A percentile compares a stretch with the other conserved stretches of the same genome.
These are phyloP conservation scores for Nemania diffusa DNA, from an alignment of 2,329 filamentous ascomycete species.

Conservation along the genomic window DNA sequence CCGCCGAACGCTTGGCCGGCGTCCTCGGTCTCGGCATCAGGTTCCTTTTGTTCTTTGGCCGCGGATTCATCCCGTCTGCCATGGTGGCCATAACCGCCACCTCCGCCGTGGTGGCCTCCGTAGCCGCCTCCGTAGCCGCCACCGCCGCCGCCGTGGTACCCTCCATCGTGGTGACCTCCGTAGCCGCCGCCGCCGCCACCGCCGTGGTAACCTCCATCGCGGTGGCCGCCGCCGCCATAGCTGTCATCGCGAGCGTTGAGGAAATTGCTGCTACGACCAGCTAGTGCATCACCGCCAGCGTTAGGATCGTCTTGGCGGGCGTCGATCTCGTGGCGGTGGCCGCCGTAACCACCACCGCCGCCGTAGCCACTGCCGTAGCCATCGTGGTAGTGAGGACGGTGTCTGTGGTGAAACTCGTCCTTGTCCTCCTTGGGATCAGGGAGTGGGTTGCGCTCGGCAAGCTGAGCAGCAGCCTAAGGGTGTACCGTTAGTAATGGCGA, in stretches of 20 bases:
- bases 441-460: slow-evolving; percentile 18
- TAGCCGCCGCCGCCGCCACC: background rate
- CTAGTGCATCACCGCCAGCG: background rate
- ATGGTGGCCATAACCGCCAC: too few species aligned
- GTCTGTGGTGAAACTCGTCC: background rate
- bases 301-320: background rate
- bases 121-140: too few species aligned
- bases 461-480: slow-evolving; percentile 7
- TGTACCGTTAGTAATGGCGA: slow-evolving; percentile 2
- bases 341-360: background rate
- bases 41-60: too few species aligned
- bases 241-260: background rate
- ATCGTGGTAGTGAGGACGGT: slow-evolving; percentile 8
- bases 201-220: background rate
- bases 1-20: too few species aligned
- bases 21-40: too few species aligned
- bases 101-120: too few species aligned
- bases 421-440: slow-evolving; percentile 8
- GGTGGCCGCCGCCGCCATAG: background rate
- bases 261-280: background rate
- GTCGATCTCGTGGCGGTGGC: background rate
- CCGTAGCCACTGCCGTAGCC: background rate
- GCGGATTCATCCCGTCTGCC: too few species aligned
- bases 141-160: too few species aligned
- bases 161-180: too few species aligned